Evolutionary conservation across 352 stramenopile species (phyloP), one percentile per base, ranked within the genome.

Genomic region (Halophytophthora batemanensis): DNA sequence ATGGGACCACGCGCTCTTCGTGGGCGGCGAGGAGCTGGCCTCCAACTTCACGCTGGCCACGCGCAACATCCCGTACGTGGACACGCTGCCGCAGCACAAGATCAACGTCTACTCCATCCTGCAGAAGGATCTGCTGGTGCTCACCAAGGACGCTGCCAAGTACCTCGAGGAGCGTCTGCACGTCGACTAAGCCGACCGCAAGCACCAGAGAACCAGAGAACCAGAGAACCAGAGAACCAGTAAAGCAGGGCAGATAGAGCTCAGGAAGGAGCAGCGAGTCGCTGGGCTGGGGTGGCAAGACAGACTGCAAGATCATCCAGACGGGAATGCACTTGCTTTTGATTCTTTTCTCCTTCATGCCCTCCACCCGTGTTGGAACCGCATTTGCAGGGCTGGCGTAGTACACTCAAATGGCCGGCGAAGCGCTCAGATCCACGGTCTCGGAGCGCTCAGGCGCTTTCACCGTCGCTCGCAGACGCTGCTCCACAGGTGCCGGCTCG

Each of bases 31-130:
- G 44, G 77, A 91, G 39, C 71, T 90, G 28, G 70, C 74, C 18
- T 77, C 70, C 45, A 90, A 86, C 67, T 93, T 95, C 23, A 31
- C 82, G 61, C 62, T 92, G 38, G 76, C 79, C n/a, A 93, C 80
- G 43, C 74, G 82, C 61, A 95, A 95, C 75, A 80, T 95, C 56
- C 79, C 82, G 45, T 82, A 87, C 66, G 75, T 95, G 36, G 82
- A 90, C 62, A 84, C 80, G 52, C 64, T 95, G 37, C 70, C 80
- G 64, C 77, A 92, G 72, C 70, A 89, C 67, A 91, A 93, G 77
- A 83, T 95, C 68, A 95, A 93, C 64, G 82, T 93, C 35, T 95
- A 95, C 75, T 90, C 84, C 63, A 93, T 95, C 67, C 52, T 95
- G 64, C 78, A 95, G 59, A 91, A 91, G 71, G 84, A 95, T 56